Base-by-base conservation (phyloP, 2,329 filamentous ascomycete species). In the Diaporthe aspalathi region DNA sequence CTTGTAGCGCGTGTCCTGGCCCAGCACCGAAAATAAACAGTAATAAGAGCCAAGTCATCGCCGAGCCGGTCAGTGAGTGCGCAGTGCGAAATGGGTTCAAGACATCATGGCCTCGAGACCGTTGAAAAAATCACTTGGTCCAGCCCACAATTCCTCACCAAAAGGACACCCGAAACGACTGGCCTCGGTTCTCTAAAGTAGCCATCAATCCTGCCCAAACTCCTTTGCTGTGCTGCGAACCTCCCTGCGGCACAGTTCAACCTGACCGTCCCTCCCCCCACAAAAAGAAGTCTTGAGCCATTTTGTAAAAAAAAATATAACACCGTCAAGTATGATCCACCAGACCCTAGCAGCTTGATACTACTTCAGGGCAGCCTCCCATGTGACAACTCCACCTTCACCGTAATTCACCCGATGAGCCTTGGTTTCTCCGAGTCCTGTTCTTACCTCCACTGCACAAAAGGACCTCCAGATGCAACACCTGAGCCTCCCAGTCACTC, bases 181-280 rank as follows among this genome's bases (percentile, higher is more conserved):
- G 29, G 45, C 60, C 35, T n/a, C 45, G 43, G 29, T 50, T 45
- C 49, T 65, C 60, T 50, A 65, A 65, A 65, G 45, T 50, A 65
- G 45, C 60, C 29, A 9, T 49, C n/a, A n/a, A 32, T 50, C 60
- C 60, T 65, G 45, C 60, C 60, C 60, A 65, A 50, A 65, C 60
- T 65, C 60, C 60, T 24, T 50, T 50, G 60, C 60, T 50, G 60
- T 65, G 60, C 60, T 65, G 60, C 60, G 29, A 50, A 50, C n/a
- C 60, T 50, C 43, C 60, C 20, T 65, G 60, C 45, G 29, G 43
- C 60, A 65, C 60, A 65, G 60, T 65, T 27, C 60, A 65, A 50
- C 29, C 43, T 45, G 60, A 50, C 43, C 29, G 60, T 65, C 32
- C 20, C 22, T 45, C 49, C 22, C 60, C n/a, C n/a, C n/a, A n/a